A percentile compares a stretch with the other conserved stretches of the same genome.
Conservation (phyloP, 108 stramenopile species). For the Conticribra weissflogii region DNA sequence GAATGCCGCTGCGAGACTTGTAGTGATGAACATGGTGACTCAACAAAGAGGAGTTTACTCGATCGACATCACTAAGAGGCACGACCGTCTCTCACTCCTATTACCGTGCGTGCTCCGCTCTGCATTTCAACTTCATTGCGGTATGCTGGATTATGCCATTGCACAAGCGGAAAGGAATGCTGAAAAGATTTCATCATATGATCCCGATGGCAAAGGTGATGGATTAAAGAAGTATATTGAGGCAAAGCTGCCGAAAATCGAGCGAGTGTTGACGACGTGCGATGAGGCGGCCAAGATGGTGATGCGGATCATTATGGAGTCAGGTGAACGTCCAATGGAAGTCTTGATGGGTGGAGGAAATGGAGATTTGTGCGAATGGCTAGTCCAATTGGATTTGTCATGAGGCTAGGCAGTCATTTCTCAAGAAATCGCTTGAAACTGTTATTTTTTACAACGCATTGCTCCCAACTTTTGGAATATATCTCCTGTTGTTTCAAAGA, state of each 20-base stretch:
- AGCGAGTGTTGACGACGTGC: slow-evolving; percentile 28
- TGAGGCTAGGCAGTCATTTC: too few species aligned
- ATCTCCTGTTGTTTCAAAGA: too few species aligned
- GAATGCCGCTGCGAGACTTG: slow-evolving; percentile 32
- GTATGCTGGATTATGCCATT: slow-evolving; percentile 33
- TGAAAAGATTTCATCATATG: slow-evolving; percentile 24
- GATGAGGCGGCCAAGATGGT: slow-evolving; percentile 44
- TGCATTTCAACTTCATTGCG: slow-evolving; percentile 42
- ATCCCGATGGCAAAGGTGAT: slow-evolving; percentile 25
- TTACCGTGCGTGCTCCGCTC: slow-evolving; percentile 44
- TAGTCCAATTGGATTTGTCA: too few species aligned
- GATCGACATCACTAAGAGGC: slow-evolving; percentile 8
- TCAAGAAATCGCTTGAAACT: too few species aligned
- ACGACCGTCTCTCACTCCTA: slow-evolving; percentile 34
- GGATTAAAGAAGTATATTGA: slow-evolving; percentile 22
- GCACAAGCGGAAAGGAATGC: slow-evolving; percentile 11
- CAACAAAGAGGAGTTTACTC: slow-evolving; percentile 2
- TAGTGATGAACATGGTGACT: slow-evolving; percentile 27
- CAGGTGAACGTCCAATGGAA: slow-evolving; percentile 28
- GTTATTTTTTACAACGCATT: too few species aligned
- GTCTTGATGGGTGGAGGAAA: too few species aligned
- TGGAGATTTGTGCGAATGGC: too few species aligned
- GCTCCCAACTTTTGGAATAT: too few species aligned
- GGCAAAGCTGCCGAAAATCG: slow-evolving; percentile 14
- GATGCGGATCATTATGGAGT: slow-evolving; percentile 18